These are phyloP conservation scores for Sporothrix pallida DNA, from an alignment of 2,329 filamentous ascomycete species.

Conservation along the genomic window DNA sequence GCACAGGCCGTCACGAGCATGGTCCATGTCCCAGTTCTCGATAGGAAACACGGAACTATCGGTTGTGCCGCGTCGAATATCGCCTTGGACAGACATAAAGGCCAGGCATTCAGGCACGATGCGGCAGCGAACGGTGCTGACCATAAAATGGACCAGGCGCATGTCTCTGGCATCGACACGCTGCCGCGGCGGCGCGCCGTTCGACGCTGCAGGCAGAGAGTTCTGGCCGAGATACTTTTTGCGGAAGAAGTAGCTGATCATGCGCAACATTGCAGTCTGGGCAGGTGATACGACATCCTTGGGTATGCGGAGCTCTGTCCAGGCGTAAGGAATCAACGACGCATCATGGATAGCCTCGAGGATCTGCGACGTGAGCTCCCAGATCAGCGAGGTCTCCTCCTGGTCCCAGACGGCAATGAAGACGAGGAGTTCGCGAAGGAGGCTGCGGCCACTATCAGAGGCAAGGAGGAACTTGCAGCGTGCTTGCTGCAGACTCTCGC, in stretches of 20 bases:
- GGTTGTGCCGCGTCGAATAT: conserved; percentile 77
- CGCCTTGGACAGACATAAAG: conserved; percentile 90
- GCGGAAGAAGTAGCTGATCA: conserved; percentile 88
- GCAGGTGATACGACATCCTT: conserved; percentile 97
- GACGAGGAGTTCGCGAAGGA: conserved; percentile 87
- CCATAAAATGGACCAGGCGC: conserved; percentile 82
- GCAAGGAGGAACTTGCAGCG: conserved; percentile 88
- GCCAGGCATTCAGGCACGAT: conserved; percentile 94
- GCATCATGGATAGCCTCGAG: conserved; percentile 91
- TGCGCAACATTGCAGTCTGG: conserved; percentile 88
- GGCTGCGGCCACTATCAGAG: conserved; percentile 86
- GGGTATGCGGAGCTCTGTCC: conserved; percentile 86
- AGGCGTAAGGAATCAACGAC: conserved; percentile 87
- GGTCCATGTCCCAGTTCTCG: conserved; percentile 96
- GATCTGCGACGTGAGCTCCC: conserved; percentile 95
- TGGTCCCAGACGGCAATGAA: conserved; percentile 98
- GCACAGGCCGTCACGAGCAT: conserved; percentile 91
- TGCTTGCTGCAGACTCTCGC: conserved; percentile 87
- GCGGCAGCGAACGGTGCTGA: conserved; percentile 87
- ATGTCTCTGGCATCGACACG: conserved; percentile 58
- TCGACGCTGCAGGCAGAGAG: conserved; percentile 43
- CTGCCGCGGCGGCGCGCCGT: not conserved
- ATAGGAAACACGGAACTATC: conserved; percentile 88
- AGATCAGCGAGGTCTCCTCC: conserved; percentile 89
- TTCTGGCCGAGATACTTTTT: conserved; percentile 44